Evolutionary conservation across 805 yeast species (phyloP).

Genomic region (Schizosaccharomyces osmophilus): DNA sequence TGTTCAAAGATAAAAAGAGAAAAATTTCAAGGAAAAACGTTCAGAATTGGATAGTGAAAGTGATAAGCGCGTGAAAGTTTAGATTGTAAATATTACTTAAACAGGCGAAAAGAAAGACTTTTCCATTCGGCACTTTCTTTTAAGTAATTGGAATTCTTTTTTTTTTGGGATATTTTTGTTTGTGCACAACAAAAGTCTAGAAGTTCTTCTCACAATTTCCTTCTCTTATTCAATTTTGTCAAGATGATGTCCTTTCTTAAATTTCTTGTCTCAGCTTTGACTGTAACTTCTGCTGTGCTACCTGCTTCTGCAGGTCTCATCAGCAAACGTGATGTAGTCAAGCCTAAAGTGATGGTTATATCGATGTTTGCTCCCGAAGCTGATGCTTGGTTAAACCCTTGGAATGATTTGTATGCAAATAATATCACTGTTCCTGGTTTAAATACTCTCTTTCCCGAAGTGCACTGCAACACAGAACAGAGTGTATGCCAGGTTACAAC

Average conservation of each 20-base stretch:
- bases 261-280: background rate
- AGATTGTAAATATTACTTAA: too few species aligned
- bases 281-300: background rate
- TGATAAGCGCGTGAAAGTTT: too few species aligned
- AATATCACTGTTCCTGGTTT: constrained; percentile 43
- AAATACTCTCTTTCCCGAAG: constrained; percentile 31
- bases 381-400: background rate
- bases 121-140: too few species aligned
- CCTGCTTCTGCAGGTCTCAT: background rate
- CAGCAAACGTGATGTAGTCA: background rate
- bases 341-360: background rate
- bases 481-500: constrained; percentile 35
- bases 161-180: too few species aligned
- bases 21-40: too few species aligned
- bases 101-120: too few species aligned
- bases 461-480: constrained; percentile 30
- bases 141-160: too few species aligned
- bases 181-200: too few species aligned
- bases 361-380: background rate
- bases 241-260: background rate
- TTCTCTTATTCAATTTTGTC: constrained; percentile 17
- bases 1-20: too few species aligned
- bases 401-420: constrained; percentile 11
- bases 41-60: too few species aligned
- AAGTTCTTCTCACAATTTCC: constrained; percentile 26